Base-by-base conservation (phyloP, 306 rosid species). In the Herpetospermum pedunculosum region DNA sequence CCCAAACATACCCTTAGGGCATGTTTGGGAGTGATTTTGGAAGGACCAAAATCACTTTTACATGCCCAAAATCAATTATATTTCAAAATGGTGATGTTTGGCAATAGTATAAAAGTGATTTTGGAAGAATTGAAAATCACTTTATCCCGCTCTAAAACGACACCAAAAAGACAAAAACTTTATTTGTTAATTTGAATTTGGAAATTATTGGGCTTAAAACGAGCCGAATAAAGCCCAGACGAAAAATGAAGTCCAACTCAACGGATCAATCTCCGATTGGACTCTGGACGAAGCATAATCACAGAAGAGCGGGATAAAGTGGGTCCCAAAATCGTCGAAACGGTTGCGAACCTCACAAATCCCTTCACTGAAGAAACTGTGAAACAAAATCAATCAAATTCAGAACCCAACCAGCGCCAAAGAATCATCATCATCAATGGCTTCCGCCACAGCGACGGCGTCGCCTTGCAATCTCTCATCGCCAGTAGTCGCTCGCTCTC, bases 361-460 rank as follows among this genome's bases (percentile, higher is more conserved):
- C 63, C 63, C 74, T 75, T 67, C 47, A 23, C n/a, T 18, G 4
- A 16, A 15, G n/a, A 59, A 46, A 57, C 65, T 15, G 18, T 12
- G 8, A 4, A 77, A 29, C 23, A 9, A 52, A 26, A 34, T 37
- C 52, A 52, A 69, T 46, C 68, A n/a, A n/a, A n/a, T n/a, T n/a
- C n/a, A n/a, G n/a, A n/a, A n/a, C n/a, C n/a, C n/a, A n/a, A n/a
- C n/a, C n/a, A n/a, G n/a, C n/a, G n/a, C n/a, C n/a, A n/a, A n/a
- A n/a, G n/a, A n/a, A n/a, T n/a, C n/a, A n/a, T 58, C 40, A 3
- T 52, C 10, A 57, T 54, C 77, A 68, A 92, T 90, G 92, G 95
- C 86, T 62, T 85, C 96, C 71, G 94, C 91, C 49, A 76, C 97
- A 74, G 70, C 90, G 48, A 76, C 94, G 74, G 41, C 86, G 40